Evolutionary conservation across 805 yeast species (phyloP), one percentile per base, ranked within the genome.

Genomic region (Kuraishia capsulata): DNA sequence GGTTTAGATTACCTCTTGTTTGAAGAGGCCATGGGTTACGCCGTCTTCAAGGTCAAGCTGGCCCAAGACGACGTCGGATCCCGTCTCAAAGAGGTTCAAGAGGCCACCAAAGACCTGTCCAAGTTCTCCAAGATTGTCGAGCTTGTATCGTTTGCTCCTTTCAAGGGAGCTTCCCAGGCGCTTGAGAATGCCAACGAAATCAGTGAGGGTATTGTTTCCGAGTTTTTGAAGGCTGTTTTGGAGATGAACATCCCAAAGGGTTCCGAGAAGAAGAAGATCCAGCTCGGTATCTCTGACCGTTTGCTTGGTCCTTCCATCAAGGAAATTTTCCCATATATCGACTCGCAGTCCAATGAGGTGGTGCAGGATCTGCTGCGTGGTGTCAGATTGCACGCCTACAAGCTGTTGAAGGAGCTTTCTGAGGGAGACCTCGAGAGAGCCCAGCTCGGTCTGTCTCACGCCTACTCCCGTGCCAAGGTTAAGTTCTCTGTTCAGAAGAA

Each of bases 151-250:
- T 92, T 92, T 66, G 95, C 96, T 43, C 98, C 98, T 37, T 92
- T 92, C 76, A 89, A 92, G 66, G 97, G 97, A 55, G 98, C 98
- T 44, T 97, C 98, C 38, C 97, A 92, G 65, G 98, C 98, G 44
- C 76, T 92, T 56, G 97, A 90, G 65, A 92, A 92, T 59, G 97
- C 97, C 51, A 92, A 92, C 59, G 97, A 92, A 59, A 83, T 92
- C 52, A 85, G 96, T 48, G 98, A 92, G 68, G 98, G 98, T 56
- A 74, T 89, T 52, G 95, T 90, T 41, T 82, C 89, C 42, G 97
- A 92, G 52, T 85, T 84, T 65, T 76, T 92, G 65, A 87, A 86
- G 62, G 77, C 94, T 30, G 74, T 92, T 40, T 67, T 92, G 50
- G 97, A 90, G 66, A 69, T 88, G 57, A 90, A 89, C 70, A 65